These are phyloP conservation scores for Haplographium delicatum DNA, from an alignment of 495 filamentous ascomycete genomes.

Conservation along the genomic window DNA sequence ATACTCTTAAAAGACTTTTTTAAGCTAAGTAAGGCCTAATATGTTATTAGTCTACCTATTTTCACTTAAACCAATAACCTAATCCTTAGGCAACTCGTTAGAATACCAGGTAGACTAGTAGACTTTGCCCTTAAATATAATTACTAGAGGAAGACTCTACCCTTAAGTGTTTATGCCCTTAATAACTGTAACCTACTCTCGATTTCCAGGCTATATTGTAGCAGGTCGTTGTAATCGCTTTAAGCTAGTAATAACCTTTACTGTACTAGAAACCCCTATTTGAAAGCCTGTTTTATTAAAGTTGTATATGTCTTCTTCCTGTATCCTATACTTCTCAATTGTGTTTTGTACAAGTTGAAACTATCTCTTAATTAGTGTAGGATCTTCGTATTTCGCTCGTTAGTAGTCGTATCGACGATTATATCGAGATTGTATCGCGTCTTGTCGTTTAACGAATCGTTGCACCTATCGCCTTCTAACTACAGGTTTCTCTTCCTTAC, in stretches of 20 bases:
- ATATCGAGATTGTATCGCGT: background rate
- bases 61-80: conserved; percentile 22
- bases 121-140: conserved; percentile 31
- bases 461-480: too few relatives aligned
- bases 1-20: conserved; percentile 21
- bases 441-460: background rate
- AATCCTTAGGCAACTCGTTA: conserved; percentile 26
- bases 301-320: conserved; percentile 40
- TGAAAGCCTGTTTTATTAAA: conserved; percentile 37
- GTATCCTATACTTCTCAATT: conserved; percentile 32
- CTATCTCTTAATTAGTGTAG: conserved; percentile 28
- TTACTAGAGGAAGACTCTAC: conserved; percentile 29
- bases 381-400: conserved; percentile 32
- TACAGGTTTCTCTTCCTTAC: background rate
- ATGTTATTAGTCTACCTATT: conserved; percentile 35
- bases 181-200: conserved; percentile 37
- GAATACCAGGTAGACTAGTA: conserved; percentile 28
- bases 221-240: conserved; percentile 21
- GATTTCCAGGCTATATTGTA: conserved; percentile 33
- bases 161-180: conserved; percentile 28
- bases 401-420: conserved; percentile 4
- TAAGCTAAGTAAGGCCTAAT: conserved; percentile 20
- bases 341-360: conserved; percentile 32
- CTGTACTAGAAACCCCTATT: conserved; percentile 31
- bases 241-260: conserved; percentile 29